phyloP scores from a whole-genome alignment of 2,329 filamentous ascomycete species.

The Botrytis elliptica region DNA sequence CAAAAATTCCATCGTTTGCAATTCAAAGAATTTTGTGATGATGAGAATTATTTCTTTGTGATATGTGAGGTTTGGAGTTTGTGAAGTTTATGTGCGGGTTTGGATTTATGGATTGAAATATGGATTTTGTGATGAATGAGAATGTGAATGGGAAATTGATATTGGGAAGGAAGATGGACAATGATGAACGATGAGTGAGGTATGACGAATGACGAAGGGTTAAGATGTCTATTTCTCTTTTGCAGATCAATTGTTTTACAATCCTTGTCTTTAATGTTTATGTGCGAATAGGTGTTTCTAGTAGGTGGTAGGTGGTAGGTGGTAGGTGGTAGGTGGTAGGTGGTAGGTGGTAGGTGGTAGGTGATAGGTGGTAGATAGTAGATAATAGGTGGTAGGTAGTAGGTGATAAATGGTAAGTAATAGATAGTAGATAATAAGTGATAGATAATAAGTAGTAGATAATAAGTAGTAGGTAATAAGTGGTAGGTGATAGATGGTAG shows the following conservation, averaged over 20 bases:
- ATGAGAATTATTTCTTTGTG: neutral
- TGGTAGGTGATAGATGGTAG: too few species aligned
- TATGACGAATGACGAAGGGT: neutral
- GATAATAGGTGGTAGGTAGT: too few species aligned
- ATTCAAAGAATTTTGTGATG: constrained; percentile 11
- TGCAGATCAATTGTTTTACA: neutral
- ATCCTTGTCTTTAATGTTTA: neutral
- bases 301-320: neutral
- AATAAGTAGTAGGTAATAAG: too few species aligned
- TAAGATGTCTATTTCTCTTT: neutral
- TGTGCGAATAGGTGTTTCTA: neutral
- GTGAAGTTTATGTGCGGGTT: neutral
- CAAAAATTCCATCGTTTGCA: constrained; percentile 38
- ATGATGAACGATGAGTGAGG: too few species aligned
- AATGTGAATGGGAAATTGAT: neutral
- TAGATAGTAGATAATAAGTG: too few species aligned
- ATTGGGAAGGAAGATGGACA: too few species aligned
- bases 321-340: too few species aligned
- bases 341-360: too few species aligned
- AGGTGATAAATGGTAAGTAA: too few species aligned
- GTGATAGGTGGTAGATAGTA: neutral
- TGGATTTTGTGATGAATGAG: neutral
- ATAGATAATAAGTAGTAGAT: too few species aligned
- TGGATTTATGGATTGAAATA: too few species aligned
- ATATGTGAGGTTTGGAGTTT: neutral